phyloP scores from a whole-genome alignment of 768 basidiomycete species.

The Leucosporidium yakuticum region DNA sequence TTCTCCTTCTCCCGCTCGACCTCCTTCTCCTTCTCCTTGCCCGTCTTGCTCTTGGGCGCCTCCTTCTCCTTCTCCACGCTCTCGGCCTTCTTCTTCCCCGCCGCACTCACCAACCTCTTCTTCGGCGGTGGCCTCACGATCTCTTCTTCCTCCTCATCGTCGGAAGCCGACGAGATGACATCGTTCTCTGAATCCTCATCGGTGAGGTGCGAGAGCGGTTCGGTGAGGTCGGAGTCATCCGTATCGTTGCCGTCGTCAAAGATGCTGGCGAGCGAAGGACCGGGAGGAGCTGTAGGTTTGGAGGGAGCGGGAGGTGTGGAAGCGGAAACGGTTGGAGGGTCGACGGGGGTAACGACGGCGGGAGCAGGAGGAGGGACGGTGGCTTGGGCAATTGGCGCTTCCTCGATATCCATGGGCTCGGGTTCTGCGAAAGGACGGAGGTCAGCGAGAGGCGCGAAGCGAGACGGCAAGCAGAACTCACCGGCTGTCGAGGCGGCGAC shows the following conservation, averaged over 20 bases:
- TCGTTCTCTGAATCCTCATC: constrained; percentile 13
- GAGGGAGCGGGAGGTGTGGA: neutral
- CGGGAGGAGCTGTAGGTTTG: neutral
- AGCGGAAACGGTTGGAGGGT: neutral
- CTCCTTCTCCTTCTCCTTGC: constrained; percentile 3
- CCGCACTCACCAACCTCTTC: neutral
- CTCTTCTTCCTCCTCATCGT: neutral
- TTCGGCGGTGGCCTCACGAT: neutral
- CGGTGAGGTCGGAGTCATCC: constrained; percentile 31
- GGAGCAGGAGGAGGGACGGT: neutral
- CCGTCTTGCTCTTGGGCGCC: neutral
- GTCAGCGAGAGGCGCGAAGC: neutral
- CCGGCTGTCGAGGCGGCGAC: neutral
- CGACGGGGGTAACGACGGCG: neutral
- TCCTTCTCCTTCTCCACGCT: too few species aligned
- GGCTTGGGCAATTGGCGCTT: neutral
- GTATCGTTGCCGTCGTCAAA: constrained; percentile 14
- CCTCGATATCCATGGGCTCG: constrained; percentile 1
- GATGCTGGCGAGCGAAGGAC: constrained; percentile 4
- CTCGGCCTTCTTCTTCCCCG: constrained; percentile 3
- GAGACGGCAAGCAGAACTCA: neutral
- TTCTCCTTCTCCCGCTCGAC: neutral
- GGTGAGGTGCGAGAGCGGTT: constrained; percentile 31
- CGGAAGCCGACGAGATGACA: neutral
- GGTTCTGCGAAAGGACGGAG: neutral